These are phyloP conservation scores for Uromyces viciae-fabae DNA, from an alignment of 1,284 basidiomycete species.

Conservation along the genomic window DNA sequence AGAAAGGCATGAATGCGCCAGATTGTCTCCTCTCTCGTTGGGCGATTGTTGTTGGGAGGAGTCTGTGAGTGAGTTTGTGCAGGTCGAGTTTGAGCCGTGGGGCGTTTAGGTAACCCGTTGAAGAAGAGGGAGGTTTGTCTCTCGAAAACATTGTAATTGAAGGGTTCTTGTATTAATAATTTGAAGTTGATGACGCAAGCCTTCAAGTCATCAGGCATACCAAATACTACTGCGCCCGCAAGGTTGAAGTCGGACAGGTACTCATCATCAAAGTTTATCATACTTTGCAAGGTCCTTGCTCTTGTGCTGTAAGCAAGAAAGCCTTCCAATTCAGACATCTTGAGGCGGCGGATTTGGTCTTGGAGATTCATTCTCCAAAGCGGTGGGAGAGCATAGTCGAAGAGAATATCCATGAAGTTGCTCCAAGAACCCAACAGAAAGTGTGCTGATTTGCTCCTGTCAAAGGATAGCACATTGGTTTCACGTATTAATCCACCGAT, in stretches of 20 bases:
- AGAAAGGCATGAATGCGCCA: not conserved
- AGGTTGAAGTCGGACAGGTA: not conserved
- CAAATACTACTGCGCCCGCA: not conserved
- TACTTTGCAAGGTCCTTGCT: not conserved
- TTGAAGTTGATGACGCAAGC: not conserved
- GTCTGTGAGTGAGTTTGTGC: too few relatives aligned
- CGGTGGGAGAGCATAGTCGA: not conserved
- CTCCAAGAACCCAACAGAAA: not conserved
- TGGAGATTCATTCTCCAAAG: not conserved
- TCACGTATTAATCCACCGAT: constrained; percentile 7
- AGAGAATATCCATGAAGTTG: not conserved
- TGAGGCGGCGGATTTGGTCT: not conserved
- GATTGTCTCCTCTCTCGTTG: not conserved
- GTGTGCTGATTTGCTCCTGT: not conserved
- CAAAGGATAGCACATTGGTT: not conserved
- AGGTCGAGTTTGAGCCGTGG: too few relatives aligned
- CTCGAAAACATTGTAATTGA: too few relatives aligned
- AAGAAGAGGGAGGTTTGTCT: too few relatives aligned
- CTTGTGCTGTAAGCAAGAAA: not conserved
- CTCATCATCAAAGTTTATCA: not conserved
- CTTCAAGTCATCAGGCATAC: not conserved
- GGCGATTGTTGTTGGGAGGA: too few relatives aligned
- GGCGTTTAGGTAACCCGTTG: too few relatives aligned
- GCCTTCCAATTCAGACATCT: not conserved
- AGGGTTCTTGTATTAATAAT: too few relatives aligned